Base-by-base conservation (phyloP, 139 green algal species). In the Chlorella sp. region DNA sequence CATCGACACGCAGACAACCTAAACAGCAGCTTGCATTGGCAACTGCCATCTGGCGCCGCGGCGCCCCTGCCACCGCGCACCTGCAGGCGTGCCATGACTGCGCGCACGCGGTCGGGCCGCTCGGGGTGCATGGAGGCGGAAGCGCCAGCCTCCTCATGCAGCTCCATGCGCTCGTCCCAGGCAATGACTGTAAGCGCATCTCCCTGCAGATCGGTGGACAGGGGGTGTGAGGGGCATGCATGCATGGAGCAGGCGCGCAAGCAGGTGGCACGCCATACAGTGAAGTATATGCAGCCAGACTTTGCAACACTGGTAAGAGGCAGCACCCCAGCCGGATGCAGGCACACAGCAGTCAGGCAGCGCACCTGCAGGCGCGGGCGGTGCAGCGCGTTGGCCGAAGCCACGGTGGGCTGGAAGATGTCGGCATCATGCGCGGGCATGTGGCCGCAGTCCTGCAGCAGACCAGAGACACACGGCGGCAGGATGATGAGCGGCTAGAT, bases 71-170 rank as follows among this genome's bases (percentile, higher is more conserved):
- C 18, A 60, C 9, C 51, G 12, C 51, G 12, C 51, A 60, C 51
- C 51, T 60, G 75, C 57, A 97, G 80, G 18, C 94, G 87, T 0
- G 91, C 88, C 85, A 96, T 90, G 30, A 97, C 88, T 28, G 94
- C 93, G 15, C 84, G 87, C 39, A 97, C 71, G 12, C 94, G 88
- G 87, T 97, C 94, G 32, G 94, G 92, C 1, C 94, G 89, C 83
- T 94, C 91, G 0, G 88, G 90, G 62, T 94, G 91, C 47, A 87
- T 67, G 20, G 57, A 62, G 44, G 51, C 12, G 51, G 38, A 39
- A 18, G n/a, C 51, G 11, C n/a, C 28, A 11, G 51, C 70, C 60
- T 90, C 88, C 41, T 84, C 72, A 38, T 93, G 89, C 82, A 88
- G 71, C 75, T 71, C 55, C 89, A 93, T 94, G 47, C 91, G 86